Evolutionary conservation across 441 rosid genomes (phyloP).

Genomic region (Mallotus repandus): DNA sequence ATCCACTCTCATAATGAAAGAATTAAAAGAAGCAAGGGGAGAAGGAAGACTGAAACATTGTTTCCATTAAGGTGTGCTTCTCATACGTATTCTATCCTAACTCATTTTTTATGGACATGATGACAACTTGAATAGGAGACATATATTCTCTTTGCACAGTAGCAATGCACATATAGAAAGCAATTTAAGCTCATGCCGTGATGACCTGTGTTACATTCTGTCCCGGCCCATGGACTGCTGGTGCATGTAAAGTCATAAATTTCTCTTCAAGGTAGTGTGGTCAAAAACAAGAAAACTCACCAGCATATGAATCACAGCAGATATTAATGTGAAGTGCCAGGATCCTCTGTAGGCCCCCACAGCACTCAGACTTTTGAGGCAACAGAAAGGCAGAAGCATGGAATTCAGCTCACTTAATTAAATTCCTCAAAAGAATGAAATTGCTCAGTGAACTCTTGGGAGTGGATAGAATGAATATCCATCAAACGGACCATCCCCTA

Average conservation of each 20-base stretch:
- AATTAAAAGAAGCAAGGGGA: neutral
- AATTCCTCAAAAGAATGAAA: neutral
- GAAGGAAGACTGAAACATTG: neutral
- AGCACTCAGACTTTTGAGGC: neutral
- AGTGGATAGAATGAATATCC: conserved; percentile 7
- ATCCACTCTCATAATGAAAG: neutral
- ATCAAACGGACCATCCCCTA: conserved; percentile 20
- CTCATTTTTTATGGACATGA: neutral
- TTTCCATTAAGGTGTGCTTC: neutral
- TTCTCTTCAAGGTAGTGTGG: neutral
- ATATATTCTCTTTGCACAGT: neutral
- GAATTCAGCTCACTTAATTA: conserved; percentile 2
- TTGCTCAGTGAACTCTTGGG: neutral
- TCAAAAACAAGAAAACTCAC: conserved; percentile 2
- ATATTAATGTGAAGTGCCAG: neutral
- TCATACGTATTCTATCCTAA: neutral
- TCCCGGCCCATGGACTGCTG: neutral
- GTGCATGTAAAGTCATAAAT: neutral
- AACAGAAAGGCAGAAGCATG: neutral
- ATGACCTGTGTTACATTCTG: neutral
- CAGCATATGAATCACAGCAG: conserved; percentile 4
- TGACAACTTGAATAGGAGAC: neutral
- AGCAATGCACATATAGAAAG: neutral
- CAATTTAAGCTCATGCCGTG: neutral
- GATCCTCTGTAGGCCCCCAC: neutral